Evolutionary conservation across 2,329 filamentous ascomycete species (phyloP).

Genomic region (Periconia macrospinosa): DNA sequence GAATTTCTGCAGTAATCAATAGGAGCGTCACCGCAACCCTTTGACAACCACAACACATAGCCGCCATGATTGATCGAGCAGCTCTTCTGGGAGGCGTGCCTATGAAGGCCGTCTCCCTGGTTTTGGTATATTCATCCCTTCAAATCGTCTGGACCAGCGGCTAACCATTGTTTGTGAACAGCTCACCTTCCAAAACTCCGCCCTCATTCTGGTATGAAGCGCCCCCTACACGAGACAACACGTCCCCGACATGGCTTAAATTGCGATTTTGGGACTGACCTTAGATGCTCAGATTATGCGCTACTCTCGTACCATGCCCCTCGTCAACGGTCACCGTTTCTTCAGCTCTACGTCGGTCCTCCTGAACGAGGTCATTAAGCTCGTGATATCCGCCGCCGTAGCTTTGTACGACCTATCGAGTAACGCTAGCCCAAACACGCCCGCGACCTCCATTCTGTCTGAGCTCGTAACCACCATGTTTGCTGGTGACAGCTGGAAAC

Average conservation of each 20-base stretch:
- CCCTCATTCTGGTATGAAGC: conserved; percentile 66
- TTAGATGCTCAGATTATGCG: conserved; percentile 71
- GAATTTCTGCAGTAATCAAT: not conserved
- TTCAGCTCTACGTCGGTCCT: conserved; percentile 93
- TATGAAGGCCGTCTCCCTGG: conserved; percentile 69
- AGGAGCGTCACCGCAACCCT: not conserved
- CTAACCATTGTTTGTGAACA: conserved; percentile 42
- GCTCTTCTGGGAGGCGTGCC: conserved; percentile 56
- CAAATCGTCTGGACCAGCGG: not conserved
- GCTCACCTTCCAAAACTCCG: conserved; percentile 81
- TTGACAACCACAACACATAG: not conserved
- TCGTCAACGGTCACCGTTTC: conserved; percentile 79
- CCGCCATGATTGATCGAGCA: conserved; percentile 6
- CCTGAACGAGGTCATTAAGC: conserved; percentile 88
- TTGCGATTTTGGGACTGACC: conserved; percentile 5
- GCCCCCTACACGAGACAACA: conserved; percentile 5
- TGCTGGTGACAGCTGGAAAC: conserved; percentile 89
- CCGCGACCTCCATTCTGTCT: conserved; percentile 76
- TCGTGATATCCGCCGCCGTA: conserved; percentile 82
- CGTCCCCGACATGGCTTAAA: not conserved
- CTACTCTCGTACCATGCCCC: conserved; percentile 93
- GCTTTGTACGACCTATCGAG: conserved; percentile 84
- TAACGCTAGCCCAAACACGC: conserved; percentile 75
- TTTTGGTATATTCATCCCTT: conserved; percentile 55
- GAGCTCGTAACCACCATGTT: conserved; percentile 82